Evolutionary conservation across 148 eudicot genomes (phyloP).

Genomic region (Vaccinium macrocarpon): DNA sequence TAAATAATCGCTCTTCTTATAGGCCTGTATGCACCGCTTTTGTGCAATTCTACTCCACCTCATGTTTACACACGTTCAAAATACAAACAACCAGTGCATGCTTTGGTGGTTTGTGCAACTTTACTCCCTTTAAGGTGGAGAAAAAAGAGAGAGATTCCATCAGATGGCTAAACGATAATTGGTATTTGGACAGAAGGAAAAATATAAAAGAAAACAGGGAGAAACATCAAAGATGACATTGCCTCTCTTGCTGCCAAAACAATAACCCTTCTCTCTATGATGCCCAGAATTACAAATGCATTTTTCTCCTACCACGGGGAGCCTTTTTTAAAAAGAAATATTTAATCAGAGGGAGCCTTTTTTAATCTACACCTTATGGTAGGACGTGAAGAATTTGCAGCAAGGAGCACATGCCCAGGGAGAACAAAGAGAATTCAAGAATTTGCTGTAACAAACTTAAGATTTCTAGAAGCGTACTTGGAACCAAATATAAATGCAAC

Average conservation of each 20-base stretch:
- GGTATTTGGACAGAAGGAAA: not conserved
- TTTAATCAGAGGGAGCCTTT: too few relatives aligned
- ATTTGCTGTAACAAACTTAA: not conserved
- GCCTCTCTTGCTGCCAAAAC: not conserved
- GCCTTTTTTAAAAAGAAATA: not conserved
- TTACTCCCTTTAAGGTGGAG: not conserved
- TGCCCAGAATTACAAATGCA: not conserved
- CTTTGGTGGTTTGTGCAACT: not conserved
- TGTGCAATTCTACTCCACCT: too few relatives aligned
- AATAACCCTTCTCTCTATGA: not conserved
- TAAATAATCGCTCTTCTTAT: not conserved
- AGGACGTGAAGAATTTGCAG: too few relatives aligned
- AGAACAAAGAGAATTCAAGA: not conserved
- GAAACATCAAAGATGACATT: not conserved
- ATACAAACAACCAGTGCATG: not conserved
- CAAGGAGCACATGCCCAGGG: too few relatives aligned
- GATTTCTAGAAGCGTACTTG: not conserved
- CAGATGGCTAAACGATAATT: not conserved
- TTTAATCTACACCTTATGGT: too few relatives aligned
- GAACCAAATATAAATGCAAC: not conserved
- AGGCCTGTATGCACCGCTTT: too few relatives aligned
- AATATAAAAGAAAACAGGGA: not conserved
- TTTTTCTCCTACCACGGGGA: not conserved
- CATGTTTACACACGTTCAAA: not conserved
- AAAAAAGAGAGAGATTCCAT: not conserved